Percentiles rank a stretch among this genome's conserved stretches.
phyloP scores from a whole-genome alignment of 2,329 filamentous ascomycete species.

The Neurospora sp. region DNA sequence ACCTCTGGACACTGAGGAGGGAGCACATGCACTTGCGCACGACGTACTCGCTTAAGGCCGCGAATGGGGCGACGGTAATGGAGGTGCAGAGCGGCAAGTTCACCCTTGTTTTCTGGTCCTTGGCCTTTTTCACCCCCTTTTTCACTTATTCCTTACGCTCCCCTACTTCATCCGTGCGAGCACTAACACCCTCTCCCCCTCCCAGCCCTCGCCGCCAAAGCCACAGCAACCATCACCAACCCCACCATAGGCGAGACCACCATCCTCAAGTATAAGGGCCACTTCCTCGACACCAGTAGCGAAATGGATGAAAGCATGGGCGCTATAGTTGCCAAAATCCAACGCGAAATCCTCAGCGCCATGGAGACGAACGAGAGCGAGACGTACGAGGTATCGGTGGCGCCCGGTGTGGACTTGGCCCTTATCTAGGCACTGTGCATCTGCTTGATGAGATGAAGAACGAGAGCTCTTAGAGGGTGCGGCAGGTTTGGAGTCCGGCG shows the following conservation, averaged over 20 bases:
- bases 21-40: conserved; percentile 40
- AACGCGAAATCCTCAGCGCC: conserved; percentile 39
- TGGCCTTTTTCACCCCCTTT: background rate
- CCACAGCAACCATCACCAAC: conserved; percentile 48
- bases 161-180: background rate
- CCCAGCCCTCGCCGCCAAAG: conserved; percentile 43
- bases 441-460: conserved; percentile 56
- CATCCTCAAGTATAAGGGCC: conserved; percentile 48
- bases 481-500: too few relatives aligned
- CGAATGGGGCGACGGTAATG: conserved; percentile 36
- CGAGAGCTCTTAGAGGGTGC: conserved; percentile 19
- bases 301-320: conserved; percentile 42
- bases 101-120: background rate
- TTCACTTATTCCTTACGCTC: background rate
- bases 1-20: conserved; percentile 50
- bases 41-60: conserved; percentile 40
- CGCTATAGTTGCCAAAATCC: conserved; percentile 46
- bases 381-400: conserved; percentile 54
- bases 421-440: conserved; percentile 59
- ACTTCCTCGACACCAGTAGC: conserved; percentile 48
- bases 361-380: too few relatives aligned
- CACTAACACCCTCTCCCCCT: background rate
- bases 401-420: conserved; percentile 56
- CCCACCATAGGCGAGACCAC: conserved; percentile 30
- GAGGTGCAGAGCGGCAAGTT: conserved; percentile 46